phyloP scores from a whole-genome alignment of 768 basidiomycete species.

The Neoboletus brunneissimus region DNA sequence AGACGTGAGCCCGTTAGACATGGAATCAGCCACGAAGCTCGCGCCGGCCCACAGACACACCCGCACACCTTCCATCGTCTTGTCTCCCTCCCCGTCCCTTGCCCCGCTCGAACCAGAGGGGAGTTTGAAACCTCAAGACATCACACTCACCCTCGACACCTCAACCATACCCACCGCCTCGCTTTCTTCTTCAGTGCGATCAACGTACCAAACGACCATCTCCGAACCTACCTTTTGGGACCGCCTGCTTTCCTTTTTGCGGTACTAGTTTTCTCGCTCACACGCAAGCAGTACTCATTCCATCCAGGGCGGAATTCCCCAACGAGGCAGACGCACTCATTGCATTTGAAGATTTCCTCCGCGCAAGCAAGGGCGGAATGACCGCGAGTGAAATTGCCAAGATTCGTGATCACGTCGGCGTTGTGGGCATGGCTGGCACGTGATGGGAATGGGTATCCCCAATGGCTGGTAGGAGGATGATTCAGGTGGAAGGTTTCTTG shows the following conservation, averaged over 20 bases:
- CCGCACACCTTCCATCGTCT: slow-evolving; percentile 73
- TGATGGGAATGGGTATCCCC: slow-evolving; percentile 26
- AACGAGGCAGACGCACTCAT: slow-evolving; percentile 59
- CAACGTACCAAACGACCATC: slow-evolving; percentile 46
- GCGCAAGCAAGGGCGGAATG: slow-evolving; percentile 75
- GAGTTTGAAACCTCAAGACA: slow-evolving; percentile 47
- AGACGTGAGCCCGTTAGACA: slow-evolving; percentile 21
- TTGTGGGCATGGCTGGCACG: slow-evolving; percentile 85
- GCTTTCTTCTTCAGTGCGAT: slow-evolving; percentile 35
- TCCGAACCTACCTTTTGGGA: slow-evolving; percentile 80
- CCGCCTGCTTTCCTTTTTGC: slow-evolving; percentile 60
- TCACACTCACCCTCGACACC: slow-evolving; percentile 66
- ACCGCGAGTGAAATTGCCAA: slow-evolving; percentile 86
- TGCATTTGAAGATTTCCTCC: slow-evolving; percentile 86
- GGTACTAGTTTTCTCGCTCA: slow-evolving; percentile 31
- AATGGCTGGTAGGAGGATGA: slow-evolving; percentile 4
- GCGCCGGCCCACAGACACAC: slow-evolving; percentile 44
- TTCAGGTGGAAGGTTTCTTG: neutral
- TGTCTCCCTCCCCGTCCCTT: slow-evolving; percentile 71
- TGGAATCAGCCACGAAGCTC: slow-evolving; percentile 25
- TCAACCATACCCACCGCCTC: slow-evolving; percentile 47
- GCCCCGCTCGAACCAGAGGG: slow-evolving; percentile 40
- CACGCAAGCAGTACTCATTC: neutral
- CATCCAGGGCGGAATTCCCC: slow-evolving; percentile 55
- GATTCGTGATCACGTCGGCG: slow-evolving; percentile 85